A percentile compares a stretch with the other conserved stretches of the same genome.
These are phyloP conservation scores for Geotrichum ghanense DNA, from an alignment of 805 yeast genomes.

Conservation along the genomic window DNA sequence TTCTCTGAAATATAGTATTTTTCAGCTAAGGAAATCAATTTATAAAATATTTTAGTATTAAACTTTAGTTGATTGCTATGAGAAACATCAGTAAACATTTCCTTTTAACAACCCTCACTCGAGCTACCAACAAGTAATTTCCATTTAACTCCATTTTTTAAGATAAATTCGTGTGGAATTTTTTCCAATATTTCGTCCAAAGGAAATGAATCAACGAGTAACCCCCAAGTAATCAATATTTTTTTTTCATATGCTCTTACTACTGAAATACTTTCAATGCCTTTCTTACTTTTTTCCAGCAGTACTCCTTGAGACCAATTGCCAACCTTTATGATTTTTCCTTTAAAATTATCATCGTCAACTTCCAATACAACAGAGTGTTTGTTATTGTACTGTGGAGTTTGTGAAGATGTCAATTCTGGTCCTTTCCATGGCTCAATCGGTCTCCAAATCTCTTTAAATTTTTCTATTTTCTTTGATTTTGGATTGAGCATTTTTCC, in stretches of 20 bases:
- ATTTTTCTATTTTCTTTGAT: slow-evolving; percentile 32
- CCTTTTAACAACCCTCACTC: too few relatives aligned
- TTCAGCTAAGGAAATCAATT: too few relatives aligned
- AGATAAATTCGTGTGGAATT: too few relatives aligned
- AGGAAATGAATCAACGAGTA: background rate
- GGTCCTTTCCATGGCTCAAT: slow-evolving; percentile 27
- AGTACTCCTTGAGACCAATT: slow-evolving; percentile 42
- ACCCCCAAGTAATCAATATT: background rate
- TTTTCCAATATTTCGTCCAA: background rate
- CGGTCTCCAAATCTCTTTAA: slow-evolving; percentile 45
- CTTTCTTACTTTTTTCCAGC: slow-evolving; percentile 18
- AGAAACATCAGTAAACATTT: too few relatives aligned
- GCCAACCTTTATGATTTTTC: slow-evolving; percentile 37
- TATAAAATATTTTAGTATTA: too few relatives aligned
- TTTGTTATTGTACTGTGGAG: slow-evolving; percentile 1
- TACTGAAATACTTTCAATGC: slow-evolving; percentile 1
- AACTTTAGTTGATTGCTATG: too few relatives aligned
- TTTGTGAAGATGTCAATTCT: slow-evolving; percentile 20
- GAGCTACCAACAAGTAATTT: too few relatives aligned
- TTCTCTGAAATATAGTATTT: too few relatives aligned
- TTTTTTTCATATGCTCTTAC: slow-evolving; percentile 4
- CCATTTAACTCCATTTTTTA: too few relatives aligned
- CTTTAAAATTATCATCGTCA: slow-evolving; percentile 22
- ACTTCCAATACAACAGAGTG: slow-evolving; percentile 18
- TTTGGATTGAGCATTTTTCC: slow-evolving; percentile 39